Evolutionary conservation across 495 filamentous ascomycete genomes (phyloP).

Genomic region (Daldinia loculata): DNA sequence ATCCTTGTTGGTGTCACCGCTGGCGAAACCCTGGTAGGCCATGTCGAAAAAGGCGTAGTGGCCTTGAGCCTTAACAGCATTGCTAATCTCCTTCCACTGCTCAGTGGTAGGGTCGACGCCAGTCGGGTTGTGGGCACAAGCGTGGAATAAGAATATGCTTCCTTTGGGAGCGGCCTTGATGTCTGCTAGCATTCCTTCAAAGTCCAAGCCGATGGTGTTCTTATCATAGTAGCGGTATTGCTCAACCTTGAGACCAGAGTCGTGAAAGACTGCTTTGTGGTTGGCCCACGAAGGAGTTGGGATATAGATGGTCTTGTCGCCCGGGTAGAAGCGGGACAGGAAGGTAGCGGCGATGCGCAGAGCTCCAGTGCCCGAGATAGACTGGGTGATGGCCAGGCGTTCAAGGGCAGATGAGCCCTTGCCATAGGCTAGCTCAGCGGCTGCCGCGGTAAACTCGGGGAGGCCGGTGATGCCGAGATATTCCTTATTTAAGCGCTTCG

Average conservation of each 20-base stretch:
- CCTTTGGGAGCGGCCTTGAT: constrained; percentile 87
- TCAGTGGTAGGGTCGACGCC: constrained; percentile 92
- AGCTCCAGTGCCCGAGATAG: constrained; percentile 97
- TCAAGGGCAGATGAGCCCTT: constrained; percentile 76
- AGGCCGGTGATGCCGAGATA: constrained; percentile 98
- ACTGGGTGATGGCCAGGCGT: constrained; percentile 91
- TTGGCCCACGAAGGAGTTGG: constrained; percentile 98
- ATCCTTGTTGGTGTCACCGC: constrained; percentile 88
- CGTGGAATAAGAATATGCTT: constrained; percentile 92
- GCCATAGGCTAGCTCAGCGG: constrained; percentile 90
- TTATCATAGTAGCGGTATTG: constrained; percentile 99
- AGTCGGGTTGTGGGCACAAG: constrained; percentile 98
- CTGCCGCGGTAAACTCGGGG: constrained; percentile 90
- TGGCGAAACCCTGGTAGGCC: constrained; percentile 99
- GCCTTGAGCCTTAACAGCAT: constrained; percentile 85
- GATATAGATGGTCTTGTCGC: constrained; percentile 92
- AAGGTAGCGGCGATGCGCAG: constrained; percentile 95
- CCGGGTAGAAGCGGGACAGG: constrained; percentile 87
- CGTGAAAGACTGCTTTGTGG: constrained; percentile 94
- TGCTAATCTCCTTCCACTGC: constrained; percentile 93
- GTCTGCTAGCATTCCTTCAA: constrained; percentile 90
- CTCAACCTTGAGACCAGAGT: constrained; percentile 87
- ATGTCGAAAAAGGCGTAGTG: constrained; percentile 99
- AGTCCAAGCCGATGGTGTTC: constrained; percentile 96
- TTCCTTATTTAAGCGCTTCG: constrained; percentile 86